Evolutionary conservation across 179 eudicot genomes (phyloP).

Genomic region (Patellifolia procumbens): DNA sequence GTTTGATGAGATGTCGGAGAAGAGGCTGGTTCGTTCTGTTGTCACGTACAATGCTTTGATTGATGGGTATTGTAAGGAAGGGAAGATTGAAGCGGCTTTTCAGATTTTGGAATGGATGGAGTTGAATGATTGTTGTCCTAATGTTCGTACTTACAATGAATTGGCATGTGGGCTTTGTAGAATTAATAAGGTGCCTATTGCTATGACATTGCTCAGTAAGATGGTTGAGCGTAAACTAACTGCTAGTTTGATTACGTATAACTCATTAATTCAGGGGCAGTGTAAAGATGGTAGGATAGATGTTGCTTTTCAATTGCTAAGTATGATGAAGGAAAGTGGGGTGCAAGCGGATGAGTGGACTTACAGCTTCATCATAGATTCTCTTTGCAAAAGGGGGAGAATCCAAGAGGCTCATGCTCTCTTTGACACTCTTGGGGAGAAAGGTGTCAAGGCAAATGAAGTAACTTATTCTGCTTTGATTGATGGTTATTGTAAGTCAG

Average conservation of each 20-base stretch:
- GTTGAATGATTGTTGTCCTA: conserved; percentile 42
- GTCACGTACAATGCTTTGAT: conserved; percentile 75
- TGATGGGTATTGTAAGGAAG: conserved; percentile 66
- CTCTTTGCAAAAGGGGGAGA: conserved; percentile 55
- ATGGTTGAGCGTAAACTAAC: conserved; percentile 50
- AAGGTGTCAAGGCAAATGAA: conserved; percentile 55
- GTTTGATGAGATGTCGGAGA: conserved; percentile 46
- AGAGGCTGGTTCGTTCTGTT: conserved; percentile 47
- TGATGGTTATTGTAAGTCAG: conserved; percentile 53
- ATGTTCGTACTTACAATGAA: conserved; percentile 70
- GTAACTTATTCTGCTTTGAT: conserved; percentile 56
- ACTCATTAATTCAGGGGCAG: conserved; percentile 61
- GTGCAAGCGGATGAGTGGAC: conserved; percentile 65
- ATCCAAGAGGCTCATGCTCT: conserved; percentile 50
- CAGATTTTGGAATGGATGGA: conserved; percentile 53
- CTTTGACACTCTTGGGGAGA: conserved; percentile 48
- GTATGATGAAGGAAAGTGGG: conserved; percentile 50
- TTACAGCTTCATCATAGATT: conserved; percentile 52
- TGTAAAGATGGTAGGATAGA: conserved; percentile 64
- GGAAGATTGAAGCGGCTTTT: conserved; percentile 55
- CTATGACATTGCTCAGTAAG: conserved; percentile 63
- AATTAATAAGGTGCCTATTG: conserved; percentile 50
- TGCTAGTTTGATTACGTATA: conserved; percentile 60
- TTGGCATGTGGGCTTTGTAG: conserved; percentile 65
- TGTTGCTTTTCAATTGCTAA: conserved; percentile 59